Conservation (phyloP, 768 basidiomycete species). For the Mycena latifolia region DNA sequence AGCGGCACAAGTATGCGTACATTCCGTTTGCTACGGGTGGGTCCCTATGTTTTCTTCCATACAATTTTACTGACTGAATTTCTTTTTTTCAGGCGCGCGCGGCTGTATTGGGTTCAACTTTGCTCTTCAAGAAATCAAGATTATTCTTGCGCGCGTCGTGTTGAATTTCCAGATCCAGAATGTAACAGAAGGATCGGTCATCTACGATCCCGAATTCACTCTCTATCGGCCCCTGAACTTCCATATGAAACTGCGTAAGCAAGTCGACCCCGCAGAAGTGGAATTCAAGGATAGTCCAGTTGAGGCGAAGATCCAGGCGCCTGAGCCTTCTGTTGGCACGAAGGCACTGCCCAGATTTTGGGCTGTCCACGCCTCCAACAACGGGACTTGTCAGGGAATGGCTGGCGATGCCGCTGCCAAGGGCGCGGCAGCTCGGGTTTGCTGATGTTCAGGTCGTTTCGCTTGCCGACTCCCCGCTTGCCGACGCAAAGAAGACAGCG, state of each 20-base stretch:
- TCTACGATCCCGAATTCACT: conserved; percentile 32
- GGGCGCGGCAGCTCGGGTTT: conserved; percentile 30
- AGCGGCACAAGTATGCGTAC: conserved; percentile 29
- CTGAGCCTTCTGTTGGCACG: conserved; percentile 22
- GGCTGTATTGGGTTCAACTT: conserved; percentile 33
- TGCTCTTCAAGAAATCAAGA: too few species aligned
- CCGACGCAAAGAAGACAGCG: conserved; percentile 6
- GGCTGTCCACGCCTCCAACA: conserved; percentile 33
- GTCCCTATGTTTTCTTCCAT: not conserved
- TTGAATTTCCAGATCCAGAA: conserved; percentile 34
- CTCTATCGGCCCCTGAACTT: conserved; percentile 33
- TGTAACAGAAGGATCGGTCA: conserved; percentile 29
- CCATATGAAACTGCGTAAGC: conserved; percentile 29
- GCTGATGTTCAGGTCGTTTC: conserved; percentile 21
- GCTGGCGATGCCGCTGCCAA: conserved; percentile 26
- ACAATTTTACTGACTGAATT: not conserved
- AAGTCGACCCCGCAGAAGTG: conserved; percentile 15
- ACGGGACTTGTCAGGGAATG: conserved; percentile 29
- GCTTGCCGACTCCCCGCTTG: conserved; percentile 30
- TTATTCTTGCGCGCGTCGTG: conserved; percentile 24
- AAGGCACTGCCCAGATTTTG: conserved; percentile 27
- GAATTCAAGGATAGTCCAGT: not conserved
- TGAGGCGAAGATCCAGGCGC: conserved; percentile 17
- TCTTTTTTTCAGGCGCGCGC: conserved; percentile 11
- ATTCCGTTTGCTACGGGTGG: conserved; percentile 32